phyloP scores from a whole-genome alignment of 129 eudicot species.

The Artemisia annua region DNA sequence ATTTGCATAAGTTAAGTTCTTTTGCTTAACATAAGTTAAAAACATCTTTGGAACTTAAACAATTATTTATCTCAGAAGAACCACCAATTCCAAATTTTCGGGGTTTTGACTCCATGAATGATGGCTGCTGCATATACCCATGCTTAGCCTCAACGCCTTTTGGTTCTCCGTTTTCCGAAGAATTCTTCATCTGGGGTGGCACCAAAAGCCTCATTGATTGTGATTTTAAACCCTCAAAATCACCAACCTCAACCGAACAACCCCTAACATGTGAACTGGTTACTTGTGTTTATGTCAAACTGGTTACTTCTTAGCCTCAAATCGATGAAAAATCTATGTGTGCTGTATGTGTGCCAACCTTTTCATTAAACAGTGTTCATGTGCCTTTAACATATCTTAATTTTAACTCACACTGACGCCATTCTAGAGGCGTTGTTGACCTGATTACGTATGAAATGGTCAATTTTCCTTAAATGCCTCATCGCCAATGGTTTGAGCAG shows the following conservation, averaged over 20 bases:
- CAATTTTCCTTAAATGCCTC: too few species aligned
- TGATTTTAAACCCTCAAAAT: slow-evolving; percentile 25
- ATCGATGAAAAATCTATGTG: neutral
- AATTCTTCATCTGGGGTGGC: slow-evolving; percentile 31
- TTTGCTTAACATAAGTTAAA: neutral
- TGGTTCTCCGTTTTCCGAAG: slow-evolving; percentile 33
- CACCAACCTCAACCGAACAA: slow-evolving; percentile 41
- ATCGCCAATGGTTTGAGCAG: too few species aligned
- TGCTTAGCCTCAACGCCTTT: slow-evolving; percentile 15
- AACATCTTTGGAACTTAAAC: slow-evolving; percentile 23
- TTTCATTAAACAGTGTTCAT: too few species aligned
- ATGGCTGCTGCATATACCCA: slow-evolving; percentile 20
- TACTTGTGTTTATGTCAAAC: neutral
- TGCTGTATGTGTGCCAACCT: too few species aligned
- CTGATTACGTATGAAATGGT: too few species aligned
- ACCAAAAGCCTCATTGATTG: slow-evolving; percentile 30
- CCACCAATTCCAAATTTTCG: slow-evolving; percentile 29
- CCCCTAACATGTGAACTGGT: slow-evolving; percentile 36
- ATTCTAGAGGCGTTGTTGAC: too few species aligned
- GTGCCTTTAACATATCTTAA: too few species aligned
- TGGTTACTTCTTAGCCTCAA: neutral
- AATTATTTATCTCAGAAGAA: slow-evolving; percentile 35
- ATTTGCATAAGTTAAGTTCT: too few species aligned
- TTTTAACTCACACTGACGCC: too few species aligned
- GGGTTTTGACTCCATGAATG: slow-evolving; percentile 27